Base-by-base conservation (phyloP, 257 asterid genomes). In the Nicotiana tomentosiformis region DNA sequence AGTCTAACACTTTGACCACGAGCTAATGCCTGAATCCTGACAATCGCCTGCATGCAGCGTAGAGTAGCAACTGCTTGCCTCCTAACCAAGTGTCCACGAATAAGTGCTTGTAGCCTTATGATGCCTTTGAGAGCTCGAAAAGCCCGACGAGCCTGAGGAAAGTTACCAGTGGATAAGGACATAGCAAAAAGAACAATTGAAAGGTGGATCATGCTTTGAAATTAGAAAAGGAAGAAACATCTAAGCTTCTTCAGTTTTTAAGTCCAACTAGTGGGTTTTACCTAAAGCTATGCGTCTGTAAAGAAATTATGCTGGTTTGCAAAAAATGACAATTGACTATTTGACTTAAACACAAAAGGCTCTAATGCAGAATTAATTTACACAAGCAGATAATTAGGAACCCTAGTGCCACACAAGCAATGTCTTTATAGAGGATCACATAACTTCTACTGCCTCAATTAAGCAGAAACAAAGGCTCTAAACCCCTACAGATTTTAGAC, bases 71-170 rank as follows among this genome's bases (percentile, higher is more conserved):
- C 87, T 64, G 92, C 94, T 77, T 91, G 92, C 82, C 91, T 87
- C 77, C 90, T 83, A 80, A 90, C 94, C 90, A 90, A 80, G 83
- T 76, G 84, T 33, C 94, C 94, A 64, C 92, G 89, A 66, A 87
- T 70, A 81, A 85, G 76, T 1, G 92, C 90, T 87, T 91, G 91
- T 62, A 89, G 88, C 85, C 83, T 82, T 86, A 90, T 72, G 86
- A 87, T 85, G 35, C 92, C 85, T 83, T 86, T 90, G 74, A 90
- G 90, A 69, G 90, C 81, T 66, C 80, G 81, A 81, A 86, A 90
- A 14, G 78, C 89, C 66, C 86, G 82, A 18, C 90, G 90, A 81
- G 90, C 92, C 92, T 90, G 80, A 51, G 26, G 23, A 74, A 74
- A 43, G 78, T 46, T 20, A 72, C 8, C 26, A 72, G 78, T 46